Evolutionary conservation across 2,329 filamentous ascomycete genomes (phyloP).

Genomic region (Leptographium galeiforme): DNA sequence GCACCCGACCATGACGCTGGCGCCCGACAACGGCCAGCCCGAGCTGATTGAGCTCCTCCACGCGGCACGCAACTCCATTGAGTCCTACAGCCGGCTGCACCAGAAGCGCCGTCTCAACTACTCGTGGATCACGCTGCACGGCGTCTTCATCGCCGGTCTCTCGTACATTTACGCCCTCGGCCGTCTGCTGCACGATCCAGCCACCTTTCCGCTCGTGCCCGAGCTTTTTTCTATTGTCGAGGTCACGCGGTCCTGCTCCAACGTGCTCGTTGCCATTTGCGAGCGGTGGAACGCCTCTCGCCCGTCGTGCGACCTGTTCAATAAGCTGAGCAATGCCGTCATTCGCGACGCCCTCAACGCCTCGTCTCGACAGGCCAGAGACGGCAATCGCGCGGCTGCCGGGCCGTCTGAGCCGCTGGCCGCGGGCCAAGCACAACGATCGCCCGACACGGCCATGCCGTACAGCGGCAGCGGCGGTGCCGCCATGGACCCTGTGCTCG

Average conservation of each 20-base stretch:
- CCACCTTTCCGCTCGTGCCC: constrained; percentile 2
- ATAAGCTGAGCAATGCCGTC: background rate
- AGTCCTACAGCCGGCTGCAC: constrained; percentile 7
- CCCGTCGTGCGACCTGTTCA: background rate
- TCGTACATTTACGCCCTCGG: constrained; percentile 11
- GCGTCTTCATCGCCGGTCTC: constrained; percentile 12
- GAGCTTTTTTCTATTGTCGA: constrained; percentile 6
- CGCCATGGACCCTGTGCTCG: background rate
- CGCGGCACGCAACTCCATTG: background rate
- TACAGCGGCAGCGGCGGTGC: background rate
- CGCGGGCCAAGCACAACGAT: background rate
- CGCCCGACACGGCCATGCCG: background rate
- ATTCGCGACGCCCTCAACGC: background rate
- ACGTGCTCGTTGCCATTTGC: constrained; percentile 12
- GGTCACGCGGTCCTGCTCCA: constrained; percentile 11
- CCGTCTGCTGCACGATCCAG: constrained; percentile 5
- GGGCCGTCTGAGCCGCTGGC: background rate
- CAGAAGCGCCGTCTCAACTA: constrained; percentile 10
- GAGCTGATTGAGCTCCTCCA: constrained; percentile 2
- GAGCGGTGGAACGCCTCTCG: constrained; percentile 12
- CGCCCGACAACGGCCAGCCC: background rate
- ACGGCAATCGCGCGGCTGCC: background rate
- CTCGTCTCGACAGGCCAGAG: background rate
- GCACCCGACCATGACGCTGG: background rate
- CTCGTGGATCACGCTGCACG: constrained; percentile 12